Base-by-base conservation (phyloP, 2,329 filamentous ascomycete genomes). In the Trichoderma guizhouense region DNA sequence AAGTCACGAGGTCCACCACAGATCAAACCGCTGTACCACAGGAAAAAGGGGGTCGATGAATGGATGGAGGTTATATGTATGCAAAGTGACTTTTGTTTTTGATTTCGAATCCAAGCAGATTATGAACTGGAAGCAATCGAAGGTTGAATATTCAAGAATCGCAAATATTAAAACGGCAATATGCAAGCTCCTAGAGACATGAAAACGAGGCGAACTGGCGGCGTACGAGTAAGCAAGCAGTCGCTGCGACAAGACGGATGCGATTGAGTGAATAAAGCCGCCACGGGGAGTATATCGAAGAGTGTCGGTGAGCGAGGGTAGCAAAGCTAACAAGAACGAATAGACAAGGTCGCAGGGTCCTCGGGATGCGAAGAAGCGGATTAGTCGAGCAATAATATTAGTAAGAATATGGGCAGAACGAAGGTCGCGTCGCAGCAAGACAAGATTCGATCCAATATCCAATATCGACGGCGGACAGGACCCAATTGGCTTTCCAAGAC, bases 361-460 rank as follows among this genome's bases (percentile, higher is more conserved):
- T 63, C 64, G n/a, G 32, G 18, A 69, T 69, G 63, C 57, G 64
- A 64, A 67, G 64, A 64, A 67, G 57, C 58, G 55, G 51, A 63
- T 47, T n/a, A 47, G 64, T 72, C 58, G 76, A 78, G 77, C 72
- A 77, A 77, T 74, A 78, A 76, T 79, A 79, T 78, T 77, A 78
- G 73, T 72, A 73, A 74, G 75, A 80, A 80, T 75, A 79, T 77
- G 76, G 72, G 72, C 71, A 73, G 76, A 81, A 80, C 74, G 79
- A 80, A 76, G 72, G 79, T 79, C 76, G 76, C 66, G 74, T 77
- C 76, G 79, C 73, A 39, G 36, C 78, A 77, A 75, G 58, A 69
- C 71, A 74, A 74, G 78, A 73, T 76, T 73, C 75, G 76, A 80
- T 80, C 78, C 75, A 75, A 76, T 75, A 74, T 75, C 76, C 75